These are phyloP conservation scores for Catharanthus roseus DNA, from an alignment of 257 asterid genomes.

Conservation along the genomic window DNA sequence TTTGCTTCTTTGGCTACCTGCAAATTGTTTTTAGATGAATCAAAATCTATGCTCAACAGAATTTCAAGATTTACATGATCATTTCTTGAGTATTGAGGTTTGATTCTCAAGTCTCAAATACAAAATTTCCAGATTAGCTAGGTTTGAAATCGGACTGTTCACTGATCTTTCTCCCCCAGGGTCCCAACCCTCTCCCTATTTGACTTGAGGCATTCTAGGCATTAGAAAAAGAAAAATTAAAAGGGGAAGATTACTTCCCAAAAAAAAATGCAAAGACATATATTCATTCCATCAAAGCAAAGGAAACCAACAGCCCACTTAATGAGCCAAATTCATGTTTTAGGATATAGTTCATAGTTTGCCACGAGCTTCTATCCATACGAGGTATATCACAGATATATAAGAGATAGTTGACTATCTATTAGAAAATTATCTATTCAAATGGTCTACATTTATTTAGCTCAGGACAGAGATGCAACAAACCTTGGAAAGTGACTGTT, in stretches of 20 bases:
- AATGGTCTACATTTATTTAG: not conserved
- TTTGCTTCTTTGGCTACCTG: conserved; percentile 67
- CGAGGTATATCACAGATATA: not conserved
- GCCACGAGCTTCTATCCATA: not conserved
- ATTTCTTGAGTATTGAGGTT: not conserved
- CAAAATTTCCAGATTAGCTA: not conserved
- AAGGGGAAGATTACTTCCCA: not conserved
- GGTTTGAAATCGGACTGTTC: not conserved
- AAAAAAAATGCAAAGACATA: not conserved
- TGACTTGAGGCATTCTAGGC: not conserved
- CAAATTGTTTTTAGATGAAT: not conserved
- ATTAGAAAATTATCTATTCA: not conserved
- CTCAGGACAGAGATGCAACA: conserved; percentile 12
- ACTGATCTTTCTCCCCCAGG: not conserved
- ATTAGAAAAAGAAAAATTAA: not conserved
- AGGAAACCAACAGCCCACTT: not conserved
- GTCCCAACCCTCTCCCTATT: not conserved
- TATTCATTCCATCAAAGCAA: not conserved
- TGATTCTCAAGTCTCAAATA: not conserved
- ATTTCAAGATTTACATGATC: not conserved
- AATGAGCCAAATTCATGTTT: not conserved
- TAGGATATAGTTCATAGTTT: not conserved
- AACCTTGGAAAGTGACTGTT: conserved; percentile 72
- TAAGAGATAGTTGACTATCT: not conserved
- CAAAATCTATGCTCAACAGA: not conserved